Percentiles rank a stretch among this genome's conserved stretches.
phyloP scores from a whole-genome alignment of 148 eudicot genomes.

The Rhododendron vialii region DNA sequence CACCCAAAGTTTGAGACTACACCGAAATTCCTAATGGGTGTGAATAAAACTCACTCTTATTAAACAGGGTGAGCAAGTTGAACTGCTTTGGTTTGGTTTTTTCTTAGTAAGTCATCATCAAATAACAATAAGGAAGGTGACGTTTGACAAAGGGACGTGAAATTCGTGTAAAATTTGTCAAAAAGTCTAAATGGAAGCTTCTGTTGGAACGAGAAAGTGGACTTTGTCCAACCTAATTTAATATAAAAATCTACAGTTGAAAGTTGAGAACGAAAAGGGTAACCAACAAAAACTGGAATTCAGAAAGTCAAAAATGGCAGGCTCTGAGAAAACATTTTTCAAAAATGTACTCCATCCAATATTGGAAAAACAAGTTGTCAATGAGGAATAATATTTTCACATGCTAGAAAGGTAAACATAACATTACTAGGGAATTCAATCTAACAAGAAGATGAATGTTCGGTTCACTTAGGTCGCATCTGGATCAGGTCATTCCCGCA shows the following conservation, averaged over 20 bases:
- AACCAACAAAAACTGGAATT: background rate
- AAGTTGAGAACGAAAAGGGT: background rate
- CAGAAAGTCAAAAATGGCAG: background rate
- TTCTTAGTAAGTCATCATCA: background rate
- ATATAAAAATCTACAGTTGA: background rate
- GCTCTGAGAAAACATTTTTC: background rate
- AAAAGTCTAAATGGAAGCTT: conserved; percentile 5
- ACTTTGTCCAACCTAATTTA: background rate
- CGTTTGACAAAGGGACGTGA: background rate
- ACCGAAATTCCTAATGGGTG: background rate
- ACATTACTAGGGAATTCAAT: background rate
- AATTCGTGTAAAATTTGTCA: background rate
- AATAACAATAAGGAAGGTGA: background rate
- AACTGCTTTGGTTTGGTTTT: background rate
- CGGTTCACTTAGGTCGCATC: background rate
- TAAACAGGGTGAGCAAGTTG: background rate
- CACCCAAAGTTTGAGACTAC: background rate
- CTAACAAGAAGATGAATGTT: background rate
- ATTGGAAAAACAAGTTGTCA: background rate
- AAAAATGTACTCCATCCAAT: background rate
- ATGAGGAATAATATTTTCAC: background rate
- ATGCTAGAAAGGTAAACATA: background rate
- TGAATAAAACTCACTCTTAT: background rate
- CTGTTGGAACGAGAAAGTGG: background rate
- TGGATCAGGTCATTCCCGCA: background rate